Percentiles rank a stretch among this genome's conserved stretches.
phyloP scores from a whole-genome alignment of 176 grass and related monocot genomes.

The Lolium rigidum region DNA sequence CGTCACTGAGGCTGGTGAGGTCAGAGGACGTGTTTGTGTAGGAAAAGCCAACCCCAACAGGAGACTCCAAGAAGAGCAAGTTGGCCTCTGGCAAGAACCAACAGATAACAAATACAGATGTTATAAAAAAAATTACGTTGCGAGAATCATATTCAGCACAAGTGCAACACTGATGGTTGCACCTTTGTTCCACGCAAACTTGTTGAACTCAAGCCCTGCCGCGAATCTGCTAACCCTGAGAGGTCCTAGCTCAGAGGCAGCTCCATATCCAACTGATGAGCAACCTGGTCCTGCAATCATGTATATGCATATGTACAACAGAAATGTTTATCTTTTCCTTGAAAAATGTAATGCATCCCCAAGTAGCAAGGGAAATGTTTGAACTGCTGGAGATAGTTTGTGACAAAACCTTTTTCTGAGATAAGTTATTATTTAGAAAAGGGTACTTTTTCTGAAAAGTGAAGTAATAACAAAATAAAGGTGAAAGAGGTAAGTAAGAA shows the following conservation, averaged over 20 bases:
- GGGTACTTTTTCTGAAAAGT: not conserved
- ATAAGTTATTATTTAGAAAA: not conserved
- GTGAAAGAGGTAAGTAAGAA: not conserved
- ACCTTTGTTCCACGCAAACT: slow-evolving; percentile 89
- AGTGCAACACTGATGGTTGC: not conserved
- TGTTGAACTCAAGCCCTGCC: slow-evolving; percentile 74
- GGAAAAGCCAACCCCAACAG: slow-evolving; percentile 54
- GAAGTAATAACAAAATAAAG: not conserved
- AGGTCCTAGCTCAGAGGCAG: slow-evolving; percentile 79
- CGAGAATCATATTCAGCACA: not conserved
- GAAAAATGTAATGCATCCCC: not conserved
- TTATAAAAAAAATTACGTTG: not conserved
- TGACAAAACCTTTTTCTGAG: not conserved
- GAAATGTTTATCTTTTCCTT: not conserved
- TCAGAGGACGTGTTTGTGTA: slow-evolving; percentile 58
- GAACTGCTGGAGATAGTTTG: not conserved
- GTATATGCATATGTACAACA: not conserved
- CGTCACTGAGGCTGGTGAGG: slow-evolving; percentile 41
- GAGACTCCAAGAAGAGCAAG: slow-evolving; percentile 55
- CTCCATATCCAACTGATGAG: slow-evolving; percentile 86
- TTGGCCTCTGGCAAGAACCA: slow-evolving; percentile 49
- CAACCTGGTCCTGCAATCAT: slow-evolving; percentile 69
- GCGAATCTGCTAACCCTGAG: slow-evolving; percentile 66
- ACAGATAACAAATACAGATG: not conserved
- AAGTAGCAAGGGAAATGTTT: not conserved